Percentiles rank a stretch among this genome's conserved stretches.
Evolutionary conservation across 192 early-diverging fungal species (phyloP).

Genomic region (Umbelopsis isabellina): DNA sequence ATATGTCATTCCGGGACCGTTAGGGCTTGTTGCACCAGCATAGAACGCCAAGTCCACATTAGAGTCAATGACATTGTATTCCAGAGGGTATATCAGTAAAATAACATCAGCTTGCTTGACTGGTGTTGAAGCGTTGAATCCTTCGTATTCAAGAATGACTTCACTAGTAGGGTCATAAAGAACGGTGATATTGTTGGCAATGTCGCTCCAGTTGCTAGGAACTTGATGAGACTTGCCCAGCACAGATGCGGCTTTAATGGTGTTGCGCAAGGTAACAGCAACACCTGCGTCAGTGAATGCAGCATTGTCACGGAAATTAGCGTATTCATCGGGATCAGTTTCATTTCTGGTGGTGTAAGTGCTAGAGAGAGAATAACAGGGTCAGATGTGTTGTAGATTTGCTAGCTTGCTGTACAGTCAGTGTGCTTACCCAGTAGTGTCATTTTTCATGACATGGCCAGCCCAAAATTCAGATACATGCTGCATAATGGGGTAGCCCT

Average conservation of each 20-base stretch:
- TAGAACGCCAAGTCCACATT: constrained; percentile 34
- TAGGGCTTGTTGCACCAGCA: constrained; percentile 40
- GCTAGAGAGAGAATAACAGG: neutral
- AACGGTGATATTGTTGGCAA: constrained; percentile 35
- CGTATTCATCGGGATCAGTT: constrained; percentile 43
- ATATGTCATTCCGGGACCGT: constrained; percentile 44
- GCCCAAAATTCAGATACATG: constrained; percentile 42
- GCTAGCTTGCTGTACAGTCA: neutral
- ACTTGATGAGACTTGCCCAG: constrained; percentile 26
- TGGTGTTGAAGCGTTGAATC: constrained; percentile 40
- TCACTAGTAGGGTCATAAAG: constrained; percentile 32
- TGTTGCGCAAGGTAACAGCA: constrained; percentile 37
- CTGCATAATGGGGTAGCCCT: constrained; percentile 42
- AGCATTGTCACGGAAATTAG: constrained; percentile 35
- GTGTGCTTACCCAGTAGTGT: constrained; percentile 30
- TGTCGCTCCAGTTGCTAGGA: constrained; percentile 34
- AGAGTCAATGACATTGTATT: constrained; percentile 28
- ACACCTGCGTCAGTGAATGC: constrained; percentile 39
- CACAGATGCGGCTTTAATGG: constrained; percentile 31
- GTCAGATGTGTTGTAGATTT: neutral
- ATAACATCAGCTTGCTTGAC: constrained; percentile 44
- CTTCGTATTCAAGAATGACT: constrained; percentile 38
- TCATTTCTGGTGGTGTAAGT: constrained; percentile 18
- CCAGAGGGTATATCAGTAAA: constrained; percentile 39
- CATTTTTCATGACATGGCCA: constrained; percentile 37